Conservation (phyloP, 257 asterid genomes). For the Cynanchum wilfordii region DNA sequence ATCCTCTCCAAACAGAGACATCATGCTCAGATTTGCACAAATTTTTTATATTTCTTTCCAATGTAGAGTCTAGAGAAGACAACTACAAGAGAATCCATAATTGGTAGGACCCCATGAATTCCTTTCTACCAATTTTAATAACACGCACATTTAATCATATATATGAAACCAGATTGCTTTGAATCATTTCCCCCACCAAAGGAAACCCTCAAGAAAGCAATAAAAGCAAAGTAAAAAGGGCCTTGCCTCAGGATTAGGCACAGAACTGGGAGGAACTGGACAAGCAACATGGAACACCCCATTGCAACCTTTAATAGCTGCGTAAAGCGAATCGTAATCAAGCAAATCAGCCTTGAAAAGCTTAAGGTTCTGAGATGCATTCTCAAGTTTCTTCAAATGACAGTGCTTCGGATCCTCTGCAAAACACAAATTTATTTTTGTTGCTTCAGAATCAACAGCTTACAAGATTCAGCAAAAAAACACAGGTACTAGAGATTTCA, state of each 20-base stretch:
- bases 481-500: not conserved
- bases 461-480: not conserved
- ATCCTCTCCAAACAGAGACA: not conserved
- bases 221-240: not conserved
- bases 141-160: not conserved
- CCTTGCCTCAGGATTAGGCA: conserved; percentile 70
- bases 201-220: not conserved
- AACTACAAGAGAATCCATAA: no score
- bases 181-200: no score
- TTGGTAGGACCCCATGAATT: not conserved
- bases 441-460: not conserved
- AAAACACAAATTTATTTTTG: not conserved
- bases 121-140: not conserved
- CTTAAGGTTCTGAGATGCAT: conserved; percentile 49
- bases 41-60: not conserved
- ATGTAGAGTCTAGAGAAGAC: no score
- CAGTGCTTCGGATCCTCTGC: conserved; percentile 51
- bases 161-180: not conserved
- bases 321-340: conserved; percentile 53
- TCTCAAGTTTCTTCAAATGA: conserved; percentile 52
- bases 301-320: conserved; percentile 58
- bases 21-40: not conserved
- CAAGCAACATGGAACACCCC: conserved; percentile 85
- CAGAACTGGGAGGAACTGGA: conserved; percentile 59
- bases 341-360: conserved; percentile 67